Percentiles rank a stretch among this genome's conserved stretches.
Conservation (phyloP, 2,329 filamentous ascomycete species). For the Falciphora oryzae region DNA sequence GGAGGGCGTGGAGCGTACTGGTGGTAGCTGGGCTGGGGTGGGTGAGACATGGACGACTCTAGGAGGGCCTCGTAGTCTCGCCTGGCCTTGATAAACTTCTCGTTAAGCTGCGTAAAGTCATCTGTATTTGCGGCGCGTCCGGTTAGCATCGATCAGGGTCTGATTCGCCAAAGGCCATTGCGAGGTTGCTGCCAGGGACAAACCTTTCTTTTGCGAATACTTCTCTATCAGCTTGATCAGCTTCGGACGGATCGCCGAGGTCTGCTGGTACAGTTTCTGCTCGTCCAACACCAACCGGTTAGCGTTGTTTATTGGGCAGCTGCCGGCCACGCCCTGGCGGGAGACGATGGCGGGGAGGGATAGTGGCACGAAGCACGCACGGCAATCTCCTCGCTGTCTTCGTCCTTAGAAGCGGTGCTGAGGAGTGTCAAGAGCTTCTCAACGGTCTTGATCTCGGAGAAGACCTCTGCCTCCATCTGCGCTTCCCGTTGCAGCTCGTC, state of each 20-base stretch:
- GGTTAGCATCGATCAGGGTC: slow-evolving; percentile 18
- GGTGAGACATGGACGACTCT: slow-evolving; percentile 93
- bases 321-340: too few species aligned
- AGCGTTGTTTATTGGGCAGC: slow-evolving; percentile 7
- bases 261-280: slow-evolving; percentile 81
- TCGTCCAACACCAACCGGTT: slow-evolving; percentile 3
- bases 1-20: slow-evolving; percentile 51
- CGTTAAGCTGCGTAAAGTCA: slow-evolving; percentile 96
- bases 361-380: slow-evolving; percentile 31
- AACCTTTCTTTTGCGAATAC: slow-evolving; percentile 98
- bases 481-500: slow-evolving; percentile 94
- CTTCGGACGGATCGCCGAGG: slow-evolving; percentile 89
- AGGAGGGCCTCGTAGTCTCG: slow-evolving; percentile 94
- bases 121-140: slow-evolving; percentile 46
- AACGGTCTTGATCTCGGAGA: slow-evolving; percentile 59
- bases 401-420: slow-evolving; percentile 74
- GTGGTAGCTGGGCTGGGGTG: slow-evolving; percentile 73
- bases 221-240: slow-evolving; percentile 97
- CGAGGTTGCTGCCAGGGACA: background rate
- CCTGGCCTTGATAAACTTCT: slow-evolving; percentile 98
- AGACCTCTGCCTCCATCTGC: slow-evolving; percentile 78
- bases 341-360: background rate
- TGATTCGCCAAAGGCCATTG: background rate
- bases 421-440: slow-evolving; percentile 76
- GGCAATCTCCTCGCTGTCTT: slow-evolving; percentile 96